These are phyloP conservation scores for Linnemannia zychae DNA, from an alignment of 192 early-diverging fungal species.

Conservation along the genomic window DNA sequence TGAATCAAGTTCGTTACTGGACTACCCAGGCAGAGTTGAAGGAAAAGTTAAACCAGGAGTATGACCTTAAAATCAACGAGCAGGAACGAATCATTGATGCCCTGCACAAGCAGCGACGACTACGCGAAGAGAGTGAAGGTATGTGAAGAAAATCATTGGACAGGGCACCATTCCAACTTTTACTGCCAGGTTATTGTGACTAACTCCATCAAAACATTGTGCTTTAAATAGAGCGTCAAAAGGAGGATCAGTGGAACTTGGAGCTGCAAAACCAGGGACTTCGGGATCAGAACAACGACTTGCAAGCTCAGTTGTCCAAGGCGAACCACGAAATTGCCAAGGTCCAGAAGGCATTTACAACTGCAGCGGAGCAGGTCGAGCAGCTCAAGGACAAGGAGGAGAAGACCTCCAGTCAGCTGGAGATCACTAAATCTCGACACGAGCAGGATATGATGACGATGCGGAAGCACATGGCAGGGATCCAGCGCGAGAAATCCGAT, in stretches of 20 bases:
- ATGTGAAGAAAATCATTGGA: neutral
- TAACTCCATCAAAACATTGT: neutral
- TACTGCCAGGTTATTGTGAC: neutral
- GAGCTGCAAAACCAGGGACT: slow-evolving; percentile 66
- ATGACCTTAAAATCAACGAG: slow-evolving; percentile 67
- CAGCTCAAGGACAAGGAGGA: slow-evolving; percentile 72
- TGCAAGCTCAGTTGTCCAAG: slow-evolving; percentile 60
- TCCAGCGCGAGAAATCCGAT: slow-evolving; percentile 74
- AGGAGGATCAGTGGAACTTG: slow-evolving; percentile 70
- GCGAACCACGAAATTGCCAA: slow-evolving; percentile 68
- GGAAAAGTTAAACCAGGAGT: slow-evolving; percentile 54
- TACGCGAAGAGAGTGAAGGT: slow-evolving; percentile 72
- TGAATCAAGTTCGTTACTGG: slow-evolving; percentile 56
- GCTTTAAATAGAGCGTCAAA: slow-evolving; percentile 60
- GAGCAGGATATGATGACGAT: slow-evolving; percentile 73
- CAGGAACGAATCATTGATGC: slow-evolving; percentile 65
- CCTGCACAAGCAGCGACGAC: slow-evolving; percentile 62
- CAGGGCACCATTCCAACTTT: neutral
- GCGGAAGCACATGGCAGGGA: slow-evolving; percentile 64
- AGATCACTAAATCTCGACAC: slow-evolving; percentile 65
- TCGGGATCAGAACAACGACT: slow-evolving; percentile 56
- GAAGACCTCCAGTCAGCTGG: slow-evolving; percentile 54
- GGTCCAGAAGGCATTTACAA: slow-evolving; percentile 63
- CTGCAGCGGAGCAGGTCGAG: slow-evolving; percentile 69
- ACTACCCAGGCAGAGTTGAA: slow-evolving; percentile 52